phyloP scores from a whole-genome alignment of 2,329 filamentous ascomycete genomes.

The Beauveria scarabaeidicola region DNA sequence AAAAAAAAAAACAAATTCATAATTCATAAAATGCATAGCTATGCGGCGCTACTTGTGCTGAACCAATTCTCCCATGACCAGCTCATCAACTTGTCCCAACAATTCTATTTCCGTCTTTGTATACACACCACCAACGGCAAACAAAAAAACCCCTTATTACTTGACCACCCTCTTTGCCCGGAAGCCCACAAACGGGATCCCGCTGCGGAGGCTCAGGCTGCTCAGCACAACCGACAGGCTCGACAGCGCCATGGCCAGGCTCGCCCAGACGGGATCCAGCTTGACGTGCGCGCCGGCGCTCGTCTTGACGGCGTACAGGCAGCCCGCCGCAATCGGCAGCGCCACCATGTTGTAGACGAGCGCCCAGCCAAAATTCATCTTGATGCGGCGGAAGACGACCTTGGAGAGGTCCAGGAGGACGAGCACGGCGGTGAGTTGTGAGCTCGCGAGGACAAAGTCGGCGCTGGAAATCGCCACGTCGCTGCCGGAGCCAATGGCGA shows the following conservation, averaged over 20 bases:
- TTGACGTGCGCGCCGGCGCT: constrained; percentile 46
- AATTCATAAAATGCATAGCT: not conserved
- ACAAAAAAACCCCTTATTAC: too few relatives aligned
- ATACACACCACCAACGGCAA: too few relatives aligned
- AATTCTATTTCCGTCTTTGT: too few relatives aligned
- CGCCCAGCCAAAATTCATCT: constrained; percentile 81
- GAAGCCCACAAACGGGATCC: constrained; percentile 37
- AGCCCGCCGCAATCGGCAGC: constrained; percentile 73
- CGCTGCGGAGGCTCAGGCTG: constrained; percentile 60
- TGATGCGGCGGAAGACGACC: constrained; percentile 67
- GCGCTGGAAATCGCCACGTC: constrained; percentile 78
- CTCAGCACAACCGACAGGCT: constrained; percentile 83
- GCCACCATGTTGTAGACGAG: constrained; percentile 72
- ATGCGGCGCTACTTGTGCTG: not conserved
- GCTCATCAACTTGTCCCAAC: too few relatives aligned
- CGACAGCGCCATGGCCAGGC: constrained; percentile 85
- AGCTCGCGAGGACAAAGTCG: constrained; percentile 72
- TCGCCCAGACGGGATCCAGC: constrained; percentile 77
- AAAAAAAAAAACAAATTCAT: not conserved
- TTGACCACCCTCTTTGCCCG: constrained; percentile 20
- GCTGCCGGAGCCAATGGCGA: constrained; percentile 74
- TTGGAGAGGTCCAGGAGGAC: constrained; percentile 64
- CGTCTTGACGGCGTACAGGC: constrained; percentile 53
- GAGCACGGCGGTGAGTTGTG: constrained; percentile 59
- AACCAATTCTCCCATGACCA: too few relatives aligned